Base-by-base conservation (phyloP, 805 yeast species). In the Zygotorulaspora sp. region DNA sequence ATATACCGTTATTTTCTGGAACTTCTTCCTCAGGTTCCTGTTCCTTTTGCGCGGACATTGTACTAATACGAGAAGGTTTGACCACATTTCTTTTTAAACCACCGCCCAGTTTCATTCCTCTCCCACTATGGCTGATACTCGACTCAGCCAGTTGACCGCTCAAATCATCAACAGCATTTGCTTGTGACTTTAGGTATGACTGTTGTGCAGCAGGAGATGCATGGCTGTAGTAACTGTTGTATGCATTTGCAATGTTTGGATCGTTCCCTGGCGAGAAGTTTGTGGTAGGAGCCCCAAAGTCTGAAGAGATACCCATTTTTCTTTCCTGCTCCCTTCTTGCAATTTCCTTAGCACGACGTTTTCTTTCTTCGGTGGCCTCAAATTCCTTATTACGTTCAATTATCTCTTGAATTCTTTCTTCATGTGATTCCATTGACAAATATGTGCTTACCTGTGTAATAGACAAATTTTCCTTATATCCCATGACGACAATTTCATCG, bases 361-460 rank as follows among this genome's bases (percentile, higher is more conserved):
- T 90, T 66, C 97, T 82, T 65, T 90, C 96, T 66, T 92, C 98
- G 38, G 86, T 80, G 27, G 98, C 98, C 65, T 90, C 98, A 55
- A 85, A 68, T 67, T 92, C 98, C 67, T 92, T 92, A 70, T 92
- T 92, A 63, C 89, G 80, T 66, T 87, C 97, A 54, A 92, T 92
- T 61, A 92, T 89, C 61, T 92, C 97, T 70, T 92, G 97, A 58
- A 94, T 90, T 71, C 86, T 90, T 67, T 92, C 99, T 66, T 92
- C 98, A 62, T 92, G 97, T 27, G 95, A 84, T 66, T 92, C 97
- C 97, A 92, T 90, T 59, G 87, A 90, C 68, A 92, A 70, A 65
- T 85, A 90, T 9, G 94, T 85, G 61, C 77, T 78, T 47, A 92
- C 83, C 67, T 92, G 97, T 43, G 79, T 62, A 48, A 82, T 61